Evolutionary conservation across 768 basidiomycete genomes (phyloP).

Genomic region (Butyriboletus loyo): DNA sequence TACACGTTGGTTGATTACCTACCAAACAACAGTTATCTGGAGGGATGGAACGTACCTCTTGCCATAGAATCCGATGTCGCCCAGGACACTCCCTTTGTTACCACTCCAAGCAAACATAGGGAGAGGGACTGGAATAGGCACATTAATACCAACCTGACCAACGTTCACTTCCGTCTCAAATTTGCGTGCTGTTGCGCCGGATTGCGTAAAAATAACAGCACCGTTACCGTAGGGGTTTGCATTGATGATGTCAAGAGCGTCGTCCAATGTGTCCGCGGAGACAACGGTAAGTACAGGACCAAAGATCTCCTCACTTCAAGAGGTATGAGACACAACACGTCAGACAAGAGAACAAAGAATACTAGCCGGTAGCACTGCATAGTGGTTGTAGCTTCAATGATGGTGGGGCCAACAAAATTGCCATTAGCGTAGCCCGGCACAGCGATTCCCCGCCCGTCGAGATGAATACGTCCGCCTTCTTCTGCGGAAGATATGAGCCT

Average conservation of each 20-base stretch:
- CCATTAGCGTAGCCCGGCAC: constrained; percentile 79
- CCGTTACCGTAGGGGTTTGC: constrained; percentile 91
- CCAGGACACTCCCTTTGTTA: constrained; percentile 83
- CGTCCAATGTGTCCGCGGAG: constrained; percentile 79
- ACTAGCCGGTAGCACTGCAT: constrained; percentile 85
- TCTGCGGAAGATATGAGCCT: constrained; percentile 69
- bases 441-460: constrained; percentile 75
- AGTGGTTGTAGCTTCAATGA: constrained; percentile 75
- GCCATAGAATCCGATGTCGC: constrained; percentile 90
- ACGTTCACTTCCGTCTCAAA: constrained; percentile 88
- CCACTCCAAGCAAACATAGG: constrained; percentile 98
- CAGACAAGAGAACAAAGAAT: constrained; percentile 20
- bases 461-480: constrained; percentile 82
- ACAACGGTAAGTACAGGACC: constrained; percentile 85
- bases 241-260: constrained; percentile 89
- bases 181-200: constrained; percentile 90
- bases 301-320: constrained; percentile 84
- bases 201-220: constrained; percentile 93
- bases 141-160: constrained; percentile 92
- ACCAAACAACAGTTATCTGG: background rate
- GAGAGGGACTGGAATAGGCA: constrained; percentile 88
- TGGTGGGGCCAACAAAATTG: constrained; percentile 93
- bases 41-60: constrained; percentile 50
- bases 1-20: background rate
- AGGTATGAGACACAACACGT: background rate